phyloP scores from a whole-genome alignment of 192 early-diverging fungal genomes.

The Phlyctochytrium bullatum region DNA sequence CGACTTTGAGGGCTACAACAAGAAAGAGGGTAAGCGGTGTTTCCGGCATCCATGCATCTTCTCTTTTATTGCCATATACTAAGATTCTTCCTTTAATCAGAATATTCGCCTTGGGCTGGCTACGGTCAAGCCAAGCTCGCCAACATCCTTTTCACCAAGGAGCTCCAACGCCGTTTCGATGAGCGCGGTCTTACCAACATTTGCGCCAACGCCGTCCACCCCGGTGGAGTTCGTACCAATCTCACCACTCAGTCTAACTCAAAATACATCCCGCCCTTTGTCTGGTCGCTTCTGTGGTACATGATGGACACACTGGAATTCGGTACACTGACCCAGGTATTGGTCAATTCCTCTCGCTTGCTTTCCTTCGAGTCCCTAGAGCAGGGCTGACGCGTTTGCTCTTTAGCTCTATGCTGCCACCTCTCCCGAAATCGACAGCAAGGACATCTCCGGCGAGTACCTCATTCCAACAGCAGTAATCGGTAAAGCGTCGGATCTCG shows the following conservation, averaged over 20 bases:
- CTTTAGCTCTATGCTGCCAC: conserved; percentile 28
- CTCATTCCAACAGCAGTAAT: conserved; percentile 15
- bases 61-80: background rate
- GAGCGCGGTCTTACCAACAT: conserved; percentile 12
- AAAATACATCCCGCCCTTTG: background rate
- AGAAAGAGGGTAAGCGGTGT: background rate
- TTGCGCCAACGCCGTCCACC: conserved; percentile 35
- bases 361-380: background rate
- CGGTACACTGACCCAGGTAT: conserved; percentile 18
- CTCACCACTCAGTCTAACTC: conserved; percentile 11
- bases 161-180: conserved; percentile 8
- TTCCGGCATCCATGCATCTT: no score
- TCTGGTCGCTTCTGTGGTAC: background rate
- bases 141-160: conserved; percentile 36
- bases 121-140: conserved; percentile 42
- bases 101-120: conserved; percentile 12
- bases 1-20: conserved; percentile 26
- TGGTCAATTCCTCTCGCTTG: background rate
- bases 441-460: conserved; percentile 18
- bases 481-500: conserved; percentile 1
- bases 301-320: conserved; percentile 12
- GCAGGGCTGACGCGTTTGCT: no score
- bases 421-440: conserved; percentile 16
- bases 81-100: conserved; percentile 21
- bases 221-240: conserved; percentile 54